phyloP scores from a whole-genome alignment of 2,329 filamentous ascomycete species.

The Xylaria sp. region DNA sequence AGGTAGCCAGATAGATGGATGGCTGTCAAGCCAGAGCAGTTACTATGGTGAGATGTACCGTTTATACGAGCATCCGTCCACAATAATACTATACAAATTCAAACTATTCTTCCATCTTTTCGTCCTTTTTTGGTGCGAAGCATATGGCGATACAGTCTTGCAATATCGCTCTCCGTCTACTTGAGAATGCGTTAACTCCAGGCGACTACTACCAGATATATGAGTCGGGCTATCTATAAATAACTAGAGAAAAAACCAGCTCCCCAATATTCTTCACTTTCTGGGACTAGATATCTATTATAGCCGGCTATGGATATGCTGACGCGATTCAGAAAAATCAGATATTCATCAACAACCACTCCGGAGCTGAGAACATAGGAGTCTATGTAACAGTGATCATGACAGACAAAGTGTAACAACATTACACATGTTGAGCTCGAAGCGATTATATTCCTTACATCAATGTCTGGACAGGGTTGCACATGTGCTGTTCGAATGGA shows the following conservation, averaged over 20 bases:
- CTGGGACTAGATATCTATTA: neutral
- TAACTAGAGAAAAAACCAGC: neutral
- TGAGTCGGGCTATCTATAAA: neutral
- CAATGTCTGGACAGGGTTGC: neutral
- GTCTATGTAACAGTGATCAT: neutral
- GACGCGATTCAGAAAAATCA: neutral
- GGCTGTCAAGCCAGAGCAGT: slow-evolving; percentile 1
- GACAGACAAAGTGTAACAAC: too few relatives aligned
- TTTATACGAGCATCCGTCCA: neutral
- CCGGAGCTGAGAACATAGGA: too few relatives aligned
- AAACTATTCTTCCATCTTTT: neutral
- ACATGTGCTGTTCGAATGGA: neutral
- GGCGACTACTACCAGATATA: neutral
- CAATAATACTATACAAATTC: slow-evolving; percentile 8
- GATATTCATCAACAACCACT: neutral
- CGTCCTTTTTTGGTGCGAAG: neutral
- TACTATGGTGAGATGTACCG: neutral
- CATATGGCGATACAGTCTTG: neutral
- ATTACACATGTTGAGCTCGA: too few relatives aligned
- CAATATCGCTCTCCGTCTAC: neutral
- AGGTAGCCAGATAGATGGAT: slow-evolving; percentile 21
- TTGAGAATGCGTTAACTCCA: neutral
- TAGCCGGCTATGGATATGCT: neutral
- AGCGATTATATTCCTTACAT: too few relatives aligned
- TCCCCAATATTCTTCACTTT: neutral